Base-by-base conservation (phyloP, 768 basidiomycete genomes). In the Pisolithus albus region DNA sequence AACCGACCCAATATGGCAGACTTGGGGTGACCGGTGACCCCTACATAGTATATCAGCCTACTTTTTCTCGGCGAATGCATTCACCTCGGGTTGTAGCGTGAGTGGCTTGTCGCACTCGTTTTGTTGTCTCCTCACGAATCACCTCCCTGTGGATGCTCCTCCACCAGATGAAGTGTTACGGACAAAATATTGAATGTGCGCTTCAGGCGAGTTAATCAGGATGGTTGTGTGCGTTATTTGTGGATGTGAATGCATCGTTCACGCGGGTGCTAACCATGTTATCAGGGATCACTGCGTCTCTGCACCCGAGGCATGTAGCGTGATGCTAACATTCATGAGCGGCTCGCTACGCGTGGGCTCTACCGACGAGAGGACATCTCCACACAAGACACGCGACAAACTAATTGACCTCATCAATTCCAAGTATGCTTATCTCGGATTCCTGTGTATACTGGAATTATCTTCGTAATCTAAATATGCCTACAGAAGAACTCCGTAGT, bases 81-180 rank as follows among this genome's bases (percentile, higher is more conserved):
- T 56, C 4, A 60, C 45, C 13, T 36, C 5, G 4, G 15, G 18
- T 9, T 52, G 7, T 54, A 90, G 88, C 83, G 84, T 51, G 73
- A 85, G 52, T 97, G 94, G 93, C 85, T 96, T 43, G 71, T 89
- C 16, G 68, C 78, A 9, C 91, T 92, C 64, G 79, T 84, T 52
- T 69, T 96, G 57, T 72, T 92, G 59, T 77, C 84, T 62, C 68
- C 82, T 60, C 65, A 77, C 15, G 64, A 78, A n/a, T 80, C 82
- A 73, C 9, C 28, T 30, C 28, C 28, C 28, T 9, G 9, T 30
- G 28, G 28, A 30, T 30, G 28, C 28, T 9, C 28, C 28, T 9
- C 28, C 28, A 30, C 28, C 6, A 7, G 28, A 30, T 30, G 28
- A 30, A 30, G 28, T 7, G 8, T 30, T 30, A 3, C 28, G 8